Evolutionary conservation across 768 basidiomycete genomes (phyloP).

Genomic region (Boletus insuetus): DNA sequence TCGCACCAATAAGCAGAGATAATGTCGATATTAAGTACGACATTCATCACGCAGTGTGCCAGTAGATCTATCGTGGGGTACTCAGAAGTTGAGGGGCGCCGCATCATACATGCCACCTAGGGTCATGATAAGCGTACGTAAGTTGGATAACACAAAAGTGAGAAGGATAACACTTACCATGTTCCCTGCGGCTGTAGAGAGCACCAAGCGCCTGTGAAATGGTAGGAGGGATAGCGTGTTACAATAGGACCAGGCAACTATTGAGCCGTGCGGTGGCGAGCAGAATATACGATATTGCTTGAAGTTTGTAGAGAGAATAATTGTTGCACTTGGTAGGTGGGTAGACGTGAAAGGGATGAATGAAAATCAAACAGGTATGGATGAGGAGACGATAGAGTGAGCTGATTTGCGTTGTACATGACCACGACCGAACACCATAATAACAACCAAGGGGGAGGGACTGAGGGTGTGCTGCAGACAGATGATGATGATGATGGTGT

Average conservation of each 20-base stretch:
- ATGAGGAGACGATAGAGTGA: slow-evolving; percentile 27
- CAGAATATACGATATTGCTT: slow-evolving; percentile 32
- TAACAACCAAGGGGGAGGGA: slow-evolving; percentile 31
- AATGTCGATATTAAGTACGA: slow-evolving; percentile 3
- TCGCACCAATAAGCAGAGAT: slow-evolving; percentile 1
- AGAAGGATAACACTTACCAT: slow-evolving; percentile 12
- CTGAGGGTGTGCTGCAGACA: slow-evolving; percentile 21
- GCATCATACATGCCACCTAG: neutral
- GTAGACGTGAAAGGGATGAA: slow-evolving; percentile 16
- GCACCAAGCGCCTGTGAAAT: slow-evolving; percentile 13
- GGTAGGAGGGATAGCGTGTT: slow-evolving; percentile 15
- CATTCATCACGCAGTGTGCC: slow-evolving; percentile 5
- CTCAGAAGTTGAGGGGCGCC: slow-evolving; percentile 9
- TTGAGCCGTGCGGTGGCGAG: slow-evolving; percentile 16
- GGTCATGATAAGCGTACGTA: neutral
- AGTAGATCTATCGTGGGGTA: slow-evolving; percentile 6
- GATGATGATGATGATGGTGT: slow-evolving; percentile 23
- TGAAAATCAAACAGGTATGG: slow-evolving; percentile 29
- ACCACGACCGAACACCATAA: slow-evolving; percentile 37
- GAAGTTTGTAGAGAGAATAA: slow-evolving; percentile 24
- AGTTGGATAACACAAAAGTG: neutral
- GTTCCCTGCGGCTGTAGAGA: slow-evolving; percentile 5
- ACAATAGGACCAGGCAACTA: slow-evolving; percentile 18
- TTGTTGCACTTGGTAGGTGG: slow-evolving; percentile 31
- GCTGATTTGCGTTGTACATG: slow-evolving; percentile 36